Percentiles rank a stretch among this genome's conserved stretches.
phyloP scores from a whole-genome alignment of 129 eudicot genomes.

The Helianthus tuberosus region DNA sequence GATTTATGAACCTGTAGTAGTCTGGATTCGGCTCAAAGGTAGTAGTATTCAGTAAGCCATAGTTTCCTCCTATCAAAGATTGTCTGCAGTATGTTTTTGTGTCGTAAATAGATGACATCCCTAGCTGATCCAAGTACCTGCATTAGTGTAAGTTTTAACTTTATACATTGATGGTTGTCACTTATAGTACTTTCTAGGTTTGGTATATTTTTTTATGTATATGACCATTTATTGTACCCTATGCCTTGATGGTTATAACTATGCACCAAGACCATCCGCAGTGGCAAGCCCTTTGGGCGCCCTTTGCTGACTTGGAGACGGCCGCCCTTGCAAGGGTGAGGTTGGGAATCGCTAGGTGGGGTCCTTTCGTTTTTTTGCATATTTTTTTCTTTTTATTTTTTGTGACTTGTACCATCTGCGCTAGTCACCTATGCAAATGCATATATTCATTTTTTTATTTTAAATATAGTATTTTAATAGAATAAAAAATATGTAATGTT shows the following conservation, averaged over 20 bases:
- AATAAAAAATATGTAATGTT: too few relatives aligned
- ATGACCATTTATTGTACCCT: not conserved
- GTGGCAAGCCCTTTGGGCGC: too few relatives aligned
- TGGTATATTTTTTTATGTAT: not conserved
- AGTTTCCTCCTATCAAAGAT: conserved; percentile 81
- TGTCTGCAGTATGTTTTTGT: conserved; percentile 84
- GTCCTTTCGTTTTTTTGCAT: too few relatives aligned
- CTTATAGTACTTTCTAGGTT: not conserved
- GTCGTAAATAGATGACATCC: conserved; percentile 58
- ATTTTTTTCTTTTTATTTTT: too few relatives aligned
- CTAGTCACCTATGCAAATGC: too few relatives aligned
- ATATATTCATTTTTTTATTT: too few relatives aligned
- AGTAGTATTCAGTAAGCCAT: conserved; percentile 75
- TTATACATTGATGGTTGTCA: conserved; percentile 1
- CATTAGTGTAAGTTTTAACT: not conserved
- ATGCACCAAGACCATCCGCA: too few relatives aligned
- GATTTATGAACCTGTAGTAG: conserved; percentile 67
- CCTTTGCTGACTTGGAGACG: too few relatives aligned
- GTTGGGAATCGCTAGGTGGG: too few relatives aligned
- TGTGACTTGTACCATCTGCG: too few relatives aligned
- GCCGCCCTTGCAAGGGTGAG: too few relatives aligned
- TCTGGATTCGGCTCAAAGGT: conserved; percentile 83
- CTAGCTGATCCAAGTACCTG: conserved; percentile 94
- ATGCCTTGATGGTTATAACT: not conserved
- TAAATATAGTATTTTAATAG: too few relatives aligned